Base-by-base conservation (phyloP, 495 filamentous ascomycete genomes). In the Aspergillus kassunensis region DNA sequence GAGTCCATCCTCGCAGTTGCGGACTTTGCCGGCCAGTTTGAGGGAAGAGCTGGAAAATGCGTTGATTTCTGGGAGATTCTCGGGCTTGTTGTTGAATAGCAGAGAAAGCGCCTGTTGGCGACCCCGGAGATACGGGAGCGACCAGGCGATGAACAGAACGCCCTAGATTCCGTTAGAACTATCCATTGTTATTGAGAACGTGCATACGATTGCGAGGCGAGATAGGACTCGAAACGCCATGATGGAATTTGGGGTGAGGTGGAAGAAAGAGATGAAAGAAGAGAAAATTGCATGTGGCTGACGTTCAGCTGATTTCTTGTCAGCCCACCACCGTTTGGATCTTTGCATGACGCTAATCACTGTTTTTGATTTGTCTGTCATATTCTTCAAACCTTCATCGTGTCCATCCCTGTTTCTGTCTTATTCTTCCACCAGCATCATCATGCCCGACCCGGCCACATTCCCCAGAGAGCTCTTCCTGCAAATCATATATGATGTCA, bases 1-100 rank as follows among this genome's bases (percentile, higher is more conserved):
- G 11, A 75, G 20, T 1, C 49, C 69, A 68, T 78, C 74, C 49
- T 78, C 75, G 43, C 75, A 78, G 58, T 68, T 76, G 27, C 69
- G 67, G 34, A 77, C 49, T n/a, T 53, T 54, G 25, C 74, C 58
- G 21, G 54, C 31, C 33, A 74, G 72, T 45, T 63, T 64, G 45
- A 74, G 31, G 23, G 61, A 52, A 15, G 55, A 56, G 8, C 61
- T 57, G 7, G 59, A 43, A 34, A 74, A 56, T 12, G 46, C 46
- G 35, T 71, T 64, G 43, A 69, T 23, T 8, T 51, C 55, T 3
- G 39, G 21, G 2, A 75, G 50, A n/a, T 49, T 47, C 7, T 42
- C 54, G 1, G 68, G 68, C 15, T 52, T 54, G 54, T 71, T 69
- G 4, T 48, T 41, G 2, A 49, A 1, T 13, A 52, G 30, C 1